phyloP scores from a whole-genome alignment of 1,139 yeast species.

The Geotrichum europaeum region DNA sequence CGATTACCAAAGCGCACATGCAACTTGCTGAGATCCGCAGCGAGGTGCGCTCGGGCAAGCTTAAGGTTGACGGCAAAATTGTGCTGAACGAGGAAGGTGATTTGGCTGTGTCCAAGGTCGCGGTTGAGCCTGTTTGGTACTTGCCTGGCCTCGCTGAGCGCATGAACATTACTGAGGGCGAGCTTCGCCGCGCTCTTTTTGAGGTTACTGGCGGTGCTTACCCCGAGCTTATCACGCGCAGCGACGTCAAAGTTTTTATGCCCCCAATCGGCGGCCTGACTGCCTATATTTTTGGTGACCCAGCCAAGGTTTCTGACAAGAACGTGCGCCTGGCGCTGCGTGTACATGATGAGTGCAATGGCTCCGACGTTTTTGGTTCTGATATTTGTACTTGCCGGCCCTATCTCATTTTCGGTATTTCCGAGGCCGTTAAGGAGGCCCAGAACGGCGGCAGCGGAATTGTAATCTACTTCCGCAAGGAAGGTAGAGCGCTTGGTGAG shows the following conservation, averaged over 20 bases:
- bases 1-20: conserved; percentile 57
- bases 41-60: conserved; percentile 46
- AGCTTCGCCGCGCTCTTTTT: conserved; percentile 50
- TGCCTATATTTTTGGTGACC: conserved; percentile 56
- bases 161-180: conserved; percentile 49
- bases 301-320: conserved; percentile 46
- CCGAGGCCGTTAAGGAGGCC: conserved; percentile 59
- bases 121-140: conserved; percentile 63
- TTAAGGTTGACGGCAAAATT: conserved; percentile 50
- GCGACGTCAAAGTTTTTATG: conserved; percentile 53
- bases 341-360: conserved; percentile 60
- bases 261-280: conserved; percentile 63
- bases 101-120: conserved; percentile 53
- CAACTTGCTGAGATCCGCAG: conserved; percentile 51
- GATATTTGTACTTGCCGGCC: conserved; percentile 65
- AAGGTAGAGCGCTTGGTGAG: conserved; percentile 60
- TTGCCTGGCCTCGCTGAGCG: conserved; percentile 59
- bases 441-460: conserved; percentile 57
- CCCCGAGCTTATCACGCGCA: conserved; percentile 57
- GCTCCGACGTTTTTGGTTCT: conserved; percentile 59
- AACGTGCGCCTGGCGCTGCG: conserved; percentile 47
- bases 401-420: conserved; percentile 53
- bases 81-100: conserved; percentile 54
- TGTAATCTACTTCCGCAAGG: conserved; percentile 57
- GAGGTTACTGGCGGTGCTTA: conserved; percentile 63